Conservation (phyloP, 2,329 filamentous ascomycete genomes). For the Fusarium neocosmosporiellum region DNA sequence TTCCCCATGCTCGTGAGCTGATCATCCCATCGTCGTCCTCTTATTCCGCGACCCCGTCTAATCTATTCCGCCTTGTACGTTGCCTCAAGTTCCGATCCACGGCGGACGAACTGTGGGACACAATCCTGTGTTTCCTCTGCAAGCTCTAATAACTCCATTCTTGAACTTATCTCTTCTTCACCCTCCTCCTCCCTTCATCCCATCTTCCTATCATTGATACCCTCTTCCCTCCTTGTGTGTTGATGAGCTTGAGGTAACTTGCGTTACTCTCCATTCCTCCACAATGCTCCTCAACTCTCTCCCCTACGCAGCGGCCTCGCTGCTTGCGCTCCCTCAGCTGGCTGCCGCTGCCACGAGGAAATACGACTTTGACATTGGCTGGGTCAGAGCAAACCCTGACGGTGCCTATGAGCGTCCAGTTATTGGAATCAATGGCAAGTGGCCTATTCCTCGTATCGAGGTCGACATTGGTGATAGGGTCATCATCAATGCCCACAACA, state of each 20-base stretch:
- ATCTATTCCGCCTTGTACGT: neutral
- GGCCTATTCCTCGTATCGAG: conserved; percentile 76
- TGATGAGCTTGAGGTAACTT: conserved; percentile 16
- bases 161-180: conserved; percentile 1
- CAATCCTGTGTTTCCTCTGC: neutral
- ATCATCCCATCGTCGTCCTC: conserved; percentile 20
- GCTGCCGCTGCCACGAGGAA: conserved; percentile 57
- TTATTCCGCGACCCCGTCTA: conserved; percentile 23
- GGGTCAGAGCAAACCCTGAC: conserved; percentile 79
- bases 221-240: neutral
- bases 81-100: conserved; percentile 7
- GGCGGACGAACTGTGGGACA: conserved; percentile 3
- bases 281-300: conserved; percentile 32
- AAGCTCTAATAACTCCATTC: conserved; percentile 10
- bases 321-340: conserved; percentile 34
- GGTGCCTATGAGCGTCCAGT: conserved; percentile 68
- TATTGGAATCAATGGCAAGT: conserved; percentile 81
- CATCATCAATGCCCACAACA: conserved; percentile 68
- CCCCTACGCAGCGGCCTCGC: conserved; percentile 25
- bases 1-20: conserved; percentile 7
- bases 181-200: neutral
- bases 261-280: neutral
- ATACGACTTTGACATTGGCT: conserved; percentile 76
- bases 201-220: neutral
- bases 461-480: conserved; percentile 71